phyloP scores from a whole-genome alignment of 148 eudicot species.

The Limonium bicolor region DNA sequence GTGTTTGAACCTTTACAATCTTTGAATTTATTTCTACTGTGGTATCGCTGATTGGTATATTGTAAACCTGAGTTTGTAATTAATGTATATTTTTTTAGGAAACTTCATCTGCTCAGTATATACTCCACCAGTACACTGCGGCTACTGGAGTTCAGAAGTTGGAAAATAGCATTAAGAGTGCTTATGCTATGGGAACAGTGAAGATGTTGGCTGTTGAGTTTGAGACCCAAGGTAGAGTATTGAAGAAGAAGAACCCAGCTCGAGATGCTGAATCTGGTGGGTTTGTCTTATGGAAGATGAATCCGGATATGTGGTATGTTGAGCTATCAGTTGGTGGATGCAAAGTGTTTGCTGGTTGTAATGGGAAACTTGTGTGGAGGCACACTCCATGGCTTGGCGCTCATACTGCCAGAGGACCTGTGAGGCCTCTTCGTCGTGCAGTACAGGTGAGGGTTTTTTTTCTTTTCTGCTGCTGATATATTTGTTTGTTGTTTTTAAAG shows the following conservation, averaged over 20 bases:
- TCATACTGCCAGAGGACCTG: conserved; percentile 77
- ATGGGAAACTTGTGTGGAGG: conserved; percentile 72
- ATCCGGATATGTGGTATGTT: conserved; percentile 83
- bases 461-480: not conserved
- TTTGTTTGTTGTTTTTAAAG: no score
- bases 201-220: conserved; percentile 60
- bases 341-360: conserved; percentile 75
- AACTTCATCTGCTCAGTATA: conserved; percentile 80
- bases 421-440: conserved; percentile 74
- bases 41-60: not conserved
- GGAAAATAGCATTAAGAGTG: conserved; percentile 39
- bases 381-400: conserved; percentile 84
- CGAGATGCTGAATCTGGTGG: conserved; percentile 55
- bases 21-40: not conserved
- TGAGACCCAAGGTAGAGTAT: conserved; percentile 54
- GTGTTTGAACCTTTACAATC: not conserved
- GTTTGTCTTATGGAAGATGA: conserved; percentile 73
- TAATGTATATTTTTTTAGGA: conserved; percentile 25
- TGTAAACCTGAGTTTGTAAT: not conserved
- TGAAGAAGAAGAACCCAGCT: conserved; percentile 40
- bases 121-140: conserved; percentile 64
- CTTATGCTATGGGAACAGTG: conserved; percentile 69
- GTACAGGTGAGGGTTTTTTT: conserved; percentile 91
- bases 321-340: conserved; percentile 69
- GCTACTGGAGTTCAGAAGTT: conserved; percentile 68